Evolutionary conservation across 176 grass and related monocot genomes (phyloP), one percentile per base, ranked within the genome.

Genomic region (Saccharum spontaneum): DNA sequence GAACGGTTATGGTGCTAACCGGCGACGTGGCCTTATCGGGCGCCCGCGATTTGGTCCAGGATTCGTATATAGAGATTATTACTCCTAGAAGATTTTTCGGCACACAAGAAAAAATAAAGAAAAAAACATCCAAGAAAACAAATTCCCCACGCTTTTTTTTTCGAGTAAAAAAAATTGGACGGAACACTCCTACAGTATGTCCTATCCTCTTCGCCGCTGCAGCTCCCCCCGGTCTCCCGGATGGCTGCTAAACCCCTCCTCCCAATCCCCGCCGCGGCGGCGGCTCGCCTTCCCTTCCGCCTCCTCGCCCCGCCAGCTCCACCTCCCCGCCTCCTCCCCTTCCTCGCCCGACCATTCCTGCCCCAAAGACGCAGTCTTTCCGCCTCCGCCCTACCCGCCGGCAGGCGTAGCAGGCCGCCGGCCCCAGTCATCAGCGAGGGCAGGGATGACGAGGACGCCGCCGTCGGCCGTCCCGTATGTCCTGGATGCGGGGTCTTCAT

Each of bases 401-500:
- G 79, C 37, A 86, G 54, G 28, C 83, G 79, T 10, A 22, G 7
- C 79, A 26, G 37, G 36, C 57, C 37, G n/a, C 87, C 43, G 16
- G 65, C 66, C 40, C 54, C 34, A 28, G 75, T 90, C 79, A 90
- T 90, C 36, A 87, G 88, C 60, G 79, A 90, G 67, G 79, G 88
- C 38, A 90, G 55, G 39, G 84, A 87, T 26, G 84, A 45, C 15
- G 57, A 83, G 36, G 79, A 81, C 5, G 61, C 46, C 4, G 10
- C 61, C 30, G 67, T 72, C 10, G 74, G 75, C 31, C 88, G 92
- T 39, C 76, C 79, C 24, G 72, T 95, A 0, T 98, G 95, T 69
- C 87, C 95, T 0, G 95, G 95, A 0, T 98, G 95, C 54, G 93
- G 95, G 14, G 89, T 95, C 40, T 98, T 95, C 87, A 98, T 95